Conservation (phyloP, 192 early-diverging fungal genomes). For the Dissophora globulifera region DNA sequence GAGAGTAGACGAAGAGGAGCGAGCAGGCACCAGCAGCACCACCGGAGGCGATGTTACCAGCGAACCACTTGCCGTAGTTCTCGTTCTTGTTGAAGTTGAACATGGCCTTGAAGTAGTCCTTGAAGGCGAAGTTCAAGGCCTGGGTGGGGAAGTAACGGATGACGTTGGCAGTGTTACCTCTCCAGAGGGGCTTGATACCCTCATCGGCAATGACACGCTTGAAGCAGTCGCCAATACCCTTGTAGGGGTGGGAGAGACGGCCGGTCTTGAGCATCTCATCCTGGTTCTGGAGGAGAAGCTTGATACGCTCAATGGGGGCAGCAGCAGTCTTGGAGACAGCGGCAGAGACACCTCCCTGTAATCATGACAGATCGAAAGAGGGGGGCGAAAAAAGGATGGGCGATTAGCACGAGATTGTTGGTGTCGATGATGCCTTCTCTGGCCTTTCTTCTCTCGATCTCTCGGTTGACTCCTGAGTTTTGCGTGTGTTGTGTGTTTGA, state of each 20-base stretch:
- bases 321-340: constrained; percentile 98
- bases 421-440: no score
- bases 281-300: constrained; percentile 96
- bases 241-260: constrained; percentile 86
- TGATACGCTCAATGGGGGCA: constrained; percentile 99
- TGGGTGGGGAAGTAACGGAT: constrained; percentile 99
- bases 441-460: no score
- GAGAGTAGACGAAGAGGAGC: constrained; percentile 92
- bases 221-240: constrained; percentile 96
- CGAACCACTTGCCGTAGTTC: constrained; percentile 90
- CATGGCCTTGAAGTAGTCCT: constrained; percentile 98
- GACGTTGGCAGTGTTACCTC: constrained; percentile 96
- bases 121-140: constrained; percentile 98
- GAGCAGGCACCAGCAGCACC: constrained; percentile 84
- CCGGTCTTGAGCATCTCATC: constrained; percentile 88
- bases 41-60: constrained; percentile 96
- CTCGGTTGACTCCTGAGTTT: no score
- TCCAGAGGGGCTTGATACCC: constrained; percentile 83
- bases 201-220: constrained; percentile 87
- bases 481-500: no score
- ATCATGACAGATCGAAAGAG: no score
- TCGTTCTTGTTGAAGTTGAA: constrained; percentile 87
- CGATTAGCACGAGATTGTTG: neutral
- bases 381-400: neutral
- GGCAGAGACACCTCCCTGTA: constrained; percentile 92